Evolutionary conservation across 306 rosid genomes (phyloP).

Genomic region (Notholithocarpus densiflorus): DNA sequence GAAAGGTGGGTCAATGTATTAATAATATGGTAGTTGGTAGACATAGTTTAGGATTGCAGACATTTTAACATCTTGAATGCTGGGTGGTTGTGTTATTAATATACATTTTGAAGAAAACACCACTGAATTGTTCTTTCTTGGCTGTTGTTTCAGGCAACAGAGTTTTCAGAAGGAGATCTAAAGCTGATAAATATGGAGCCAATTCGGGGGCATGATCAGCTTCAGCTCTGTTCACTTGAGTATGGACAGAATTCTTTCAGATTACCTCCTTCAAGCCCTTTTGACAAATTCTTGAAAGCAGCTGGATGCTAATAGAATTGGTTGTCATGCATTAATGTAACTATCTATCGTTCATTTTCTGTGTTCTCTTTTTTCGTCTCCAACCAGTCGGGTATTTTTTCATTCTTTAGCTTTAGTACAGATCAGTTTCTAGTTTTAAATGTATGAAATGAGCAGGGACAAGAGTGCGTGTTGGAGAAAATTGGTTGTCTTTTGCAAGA

Average conservation of each 20-base stretch:
- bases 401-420: constrained; percentile 31
- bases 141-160: constrained; percentile 43
- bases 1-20: background rate
- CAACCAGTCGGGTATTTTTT: constrained; percentile 26
- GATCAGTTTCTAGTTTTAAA: constrained; percentile 21
- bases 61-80: background rate
- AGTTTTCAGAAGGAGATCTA: constrained; percentile 43
- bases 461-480: background rate
- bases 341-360: constrained; percentile 2
- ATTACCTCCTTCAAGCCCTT: constrained; percentile 88
- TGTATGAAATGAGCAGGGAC: background rate
- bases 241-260: constrained; percentile 51
- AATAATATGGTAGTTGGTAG: background rate
- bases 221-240: constrained; percentile 43
- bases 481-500: background rate
- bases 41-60: background rate
- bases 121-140: constrained; percentile 6
- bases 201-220: constrained; percentile 40
- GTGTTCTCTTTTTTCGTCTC: background rate
- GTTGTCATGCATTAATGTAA: constrained; percentile 16
- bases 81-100: background rate
- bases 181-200: constrained; percentile 43
- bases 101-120: background rate
- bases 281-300: constrained; percentile 88
- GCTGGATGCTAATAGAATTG: constrained; percentile 61